A percentile compares a stretch with the other conserved stretches of the same genome.
phyloP scores from a whole-genome alignment of 345 rosid species.

The Eucalyptus cloeziana region DNA sequence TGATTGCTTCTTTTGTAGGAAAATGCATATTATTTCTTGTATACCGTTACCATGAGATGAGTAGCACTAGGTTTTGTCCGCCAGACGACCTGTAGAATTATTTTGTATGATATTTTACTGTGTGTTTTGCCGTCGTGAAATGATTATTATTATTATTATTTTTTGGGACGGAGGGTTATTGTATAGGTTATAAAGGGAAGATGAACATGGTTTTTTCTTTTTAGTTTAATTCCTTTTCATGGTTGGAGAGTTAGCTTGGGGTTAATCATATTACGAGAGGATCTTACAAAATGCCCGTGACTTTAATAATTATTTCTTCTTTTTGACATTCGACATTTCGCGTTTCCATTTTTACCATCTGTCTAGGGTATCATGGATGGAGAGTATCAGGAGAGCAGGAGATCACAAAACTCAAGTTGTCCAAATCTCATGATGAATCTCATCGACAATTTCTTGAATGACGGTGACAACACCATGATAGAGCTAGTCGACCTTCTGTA shows the following conservation, averaged over 20 bases:
- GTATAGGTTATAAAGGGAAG: not conserved
- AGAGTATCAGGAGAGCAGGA: too few relatives aligned
- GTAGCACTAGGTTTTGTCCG: not conserved
- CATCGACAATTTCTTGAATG: too few relatives aligned
- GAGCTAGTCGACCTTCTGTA: too few relatives aligned
- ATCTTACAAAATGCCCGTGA: not conserved
- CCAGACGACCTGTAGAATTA: not conserved
- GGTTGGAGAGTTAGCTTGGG: not conserved
- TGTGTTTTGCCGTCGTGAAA: not conserved
- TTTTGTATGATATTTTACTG: not conserved
- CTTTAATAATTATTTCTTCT: not conserved
- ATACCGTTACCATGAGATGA: not conserved
- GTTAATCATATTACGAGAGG: not conserved
- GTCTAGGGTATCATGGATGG: too few relatives aligned
- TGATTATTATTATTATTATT: not conserved
- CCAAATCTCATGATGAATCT: too few relatives aligned
- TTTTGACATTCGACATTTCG: too few relatives aligned
- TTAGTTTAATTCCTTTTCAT: not conserved
- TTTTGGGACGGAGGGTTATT: not conserved
- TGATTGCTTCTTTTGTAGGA: not conserved
- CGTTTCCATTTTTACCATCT: too few relatives aligned
- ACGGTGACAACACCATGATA: too few relatives aligned
- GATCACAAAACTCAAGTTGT: too few relatives aligned
- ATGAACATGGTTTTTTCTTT: too few relatives aligned
- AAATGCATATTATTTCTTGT: not conserved